Base-by-base conservation (phyloP, 164 flowering plant species). In the Umbellularia californica region DNA sequence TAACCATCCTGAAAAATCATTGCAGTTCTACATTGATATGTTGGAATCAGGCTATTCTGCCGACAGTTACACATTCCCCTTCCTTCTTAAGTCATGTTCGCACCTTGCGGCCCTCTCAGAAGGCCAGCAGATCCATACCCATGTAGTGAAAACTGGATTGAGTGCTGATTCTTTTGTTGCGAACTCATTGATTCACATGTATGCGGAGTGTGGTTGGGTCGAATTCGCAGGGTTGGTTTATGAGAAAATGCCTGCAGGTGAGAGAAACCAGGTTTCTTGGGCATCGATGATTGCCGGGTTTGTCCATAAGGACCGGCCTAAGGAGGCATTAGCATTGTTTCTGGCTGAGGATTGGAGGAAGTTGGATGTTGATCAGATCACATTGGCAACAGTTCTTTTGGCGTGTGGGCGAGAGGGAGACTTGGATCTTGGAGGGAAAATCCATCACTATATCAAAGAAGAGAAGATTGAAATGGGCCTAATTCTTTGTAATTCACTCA, bases 101-200 rank as follows among this genome's bases (percentile, higher is more conserved):
- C 71, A 67, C 24, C 47, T 55, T 15, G 25, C 17, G 5, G 70
- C 70, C 70, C 20, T 51, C 64, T 20, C n/a, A 65, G 68, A 71
- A 33, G 71, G 63, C 67, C 28, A 72, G 6, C 75, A 71, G 60
- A 60, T 72, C 23, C 75, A 77, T n/a, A 66, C 70, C 22, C 79
- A 77, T 27, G 47, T 65, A 4, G 30, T 63, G 47, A 60, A 55
- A 13, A 12, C 22, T 23, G 60, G 62, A 1, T 76, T 65, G 11
- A 64, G 14, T 60, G 41, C 73, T 14, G 72, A 41, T 50, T 28
- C 65, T 60, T 70, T 15, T 33, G 30, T 55, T 51, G 70, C 70
- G 19, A 71, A 71, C 24, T 52, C 74, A 12, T 17, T 64, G 69
- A 64, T 73, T 25, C 75, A 47, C 24, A 47, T 73, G 58, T 73